phyloP scores from a whole-genome alignment of 1,139 yeast species.

The Kluyveromyces sp. region DNA sequence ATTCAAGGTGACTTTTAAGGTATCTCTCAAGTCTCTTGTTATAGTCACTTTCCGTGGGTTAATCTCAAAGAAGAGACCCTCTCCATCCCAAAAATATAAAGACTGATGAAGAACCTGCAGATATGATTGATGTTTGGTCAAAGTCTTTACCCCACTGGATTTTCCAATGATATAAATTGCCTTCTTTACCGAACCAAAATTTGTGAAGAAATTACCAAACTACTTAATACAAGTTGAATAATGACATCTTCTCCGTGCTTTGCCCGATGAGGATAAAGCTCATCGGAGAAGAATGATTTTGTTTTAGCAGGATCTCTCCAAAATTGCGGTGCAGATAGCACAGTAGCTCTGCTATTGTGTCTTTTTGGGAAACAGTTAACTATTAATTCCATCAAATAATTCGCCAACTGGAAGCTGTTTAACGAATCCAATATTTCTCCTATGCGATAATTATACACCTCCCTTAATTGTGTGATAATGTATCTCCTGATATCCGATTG shows the following conservation, averaged over 20 bases:
- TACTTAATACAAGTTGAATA: slow-evolving; percentile 10
- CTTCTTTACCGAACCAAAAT: slow-evolving; percentile 1
- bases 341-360: slow-evolving; percentile 9
- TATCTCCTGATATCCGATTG: slow-evolving; percentile 10
- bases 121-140: slow-evolving; percentile 6
- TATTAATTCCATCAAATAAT: slow-evolving; percentile 15
- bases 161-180: slow-evolving; percentile 1
- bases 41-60: slow-evolving; percentile 11
- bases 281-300: slow-evolving; percentile 11
- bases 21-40: slow-evolving; percentile 10
- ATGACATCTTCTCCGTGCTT: slow-evolving; percentile 9
- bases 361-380: slow-evolving; percentile 16
- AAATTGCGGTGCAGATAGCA: slow-evolving; percentile 12
- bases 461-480: slow-evolving; percentile 10
- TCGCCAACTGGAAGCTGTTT: slow-evolving; percentile 17
- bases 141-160: not conserved
- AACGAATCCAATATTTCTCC: slow-evolving; percentile 15
- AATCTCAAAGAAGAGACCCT: slow-evolving; percentile 13
- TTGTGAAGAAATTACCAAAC: slow-evolving; percentile 8
- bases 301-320: slow-evolving; percentile 15
- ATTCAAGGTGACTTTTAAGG: slow-evolving; percentile 10
- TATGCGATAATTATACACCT: slow-evolving; percentile 9
- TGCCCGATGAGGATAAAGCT: slow-evolving; percentile 15
- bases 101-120: slow-evolving; percentile 12
- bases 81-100: slow-evolving; percentile 18